Evolutionary conservation across 2,329 filamentous ascomycete species (phyloP).

Genomic region (Fusarium scirpi): DNA sequence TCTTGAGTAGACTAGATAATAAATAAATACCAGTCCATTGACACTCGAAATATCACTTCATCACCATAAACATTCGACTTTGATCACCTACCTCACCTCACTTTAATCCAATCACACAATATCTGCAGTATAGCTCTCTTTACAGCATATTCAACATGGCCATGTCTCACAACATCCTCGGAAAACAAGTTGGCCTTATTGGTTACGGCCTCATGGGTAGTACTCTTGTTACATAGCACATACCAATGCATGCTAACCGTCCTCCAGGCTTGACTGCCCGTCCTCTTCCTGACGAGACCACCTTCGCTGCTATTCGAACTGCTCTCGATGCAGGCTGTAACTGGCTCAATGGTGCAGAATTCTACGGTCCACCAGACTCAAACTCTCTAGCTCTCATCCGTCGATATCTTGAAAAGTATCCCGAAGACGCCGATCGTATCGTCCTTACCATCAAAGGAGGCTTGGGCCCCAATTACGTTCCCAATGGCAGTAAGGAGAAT

Average conservation of each 20-base stretch:
- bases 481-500: slow-evolving; percentile 64
- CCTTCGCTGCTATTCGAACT: slow-evolving; percentile 66
- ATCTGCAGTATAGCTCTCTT: not conserved
- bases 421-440: slow-evolving; percentile 69
- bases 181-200: slow-evolving; percentile 42
- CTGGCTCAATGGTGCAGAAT: slow-evolving; percentile 70
- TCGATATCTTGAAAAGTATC: slow-evolving; percentile 70
- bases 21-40: slow-evolving; percentile 19
- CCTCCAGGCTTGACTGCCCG: slow-evolving; percentile 37
- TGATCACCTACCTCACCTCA: not conserved
- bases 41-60: not conserved
- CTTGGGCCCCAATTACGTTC: slow-evolving; percentile 50
- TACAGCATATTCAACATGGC: not conserved
- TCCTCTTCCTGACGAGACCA: slow-evolving; percentile 50
- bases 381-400: slow-evolving; percentile 69
- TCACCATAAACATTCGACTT: not conserved
- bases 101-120: not conserved
- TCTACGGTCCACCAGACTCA: slow-evolving; percentile 68
- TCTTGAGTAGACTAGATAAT: not conserved
- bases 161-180: slow-evolving; percentile 43
- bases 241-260: slow-evolving; percentile 33
- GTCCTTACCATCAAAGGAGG: slow-evolving; percentile 72
- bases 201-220: slow-evolving; percentile 47
- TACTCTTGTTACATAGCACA: slow-evolving; percentile 10
- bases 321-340: slow-evolving; percentile 57